Evolutionary conservation across 495 filamentous ascomycete species (phyloP).

Genomic region (Podospora bellae-mahoneyi): DNA sequence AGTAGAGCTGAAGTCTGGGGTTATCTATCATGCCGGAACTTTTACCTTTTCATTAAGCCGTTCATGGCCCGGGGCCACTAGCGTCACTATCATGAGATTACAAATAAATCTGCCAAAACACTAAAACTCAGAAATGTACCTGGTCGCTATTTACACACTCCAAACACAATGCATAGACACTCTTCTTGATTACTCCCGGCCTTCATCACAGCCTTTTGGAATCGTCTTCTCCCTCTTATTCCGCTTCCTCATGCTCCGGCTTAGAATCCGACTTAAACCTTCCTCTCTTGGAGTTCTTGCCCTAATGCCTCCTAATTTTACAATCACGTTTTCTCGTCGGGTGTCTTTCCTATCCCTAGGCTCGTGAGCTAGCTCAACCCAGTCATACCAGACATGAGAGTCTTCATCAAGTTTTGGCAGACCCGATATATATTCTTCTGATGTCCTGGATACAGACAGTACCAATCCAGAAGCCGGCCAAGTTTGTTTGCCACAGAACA

Average conservation of each 20-base stretch:
- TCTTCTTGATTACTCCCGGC: background rate
- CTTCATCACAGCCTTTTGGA: background rate
- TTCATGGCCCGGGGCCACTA: background rate
- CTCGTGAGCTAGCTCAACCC: background rate
- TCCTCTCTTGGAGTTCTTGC: background rate
- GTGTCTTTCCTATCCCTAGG: background rate
- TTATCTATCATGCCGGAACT: background rate
- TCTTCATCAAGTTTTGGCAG: background rate
- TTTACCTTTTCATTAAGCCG: background rate
- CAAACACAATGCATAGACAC: background rate
- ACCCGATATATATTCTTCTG: background rate
- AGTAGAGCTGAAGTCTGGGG: background rate
- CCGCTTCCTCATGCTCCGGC: background rate
- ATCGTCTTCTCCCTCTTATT: background rate
- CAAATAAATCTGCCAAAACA: background rate
- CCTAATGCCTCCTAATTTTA: background rate
- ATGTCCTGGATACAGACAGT: no score
- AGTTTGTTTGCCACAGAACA: no score
- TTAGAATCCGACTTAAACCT: background rate
- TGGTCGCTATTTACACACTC: no score
- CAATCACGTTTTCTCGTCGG: background rate
- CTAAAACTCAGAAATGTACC: no score
- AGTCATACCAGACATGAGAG: background rate
- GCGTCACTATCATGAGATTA: background rate
- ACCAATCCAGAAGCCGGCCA: no score